A percentile compares a stretch with the other conserved stretches of the same genome.
These are phyloP conservation scores for Pichia nanzhaoensis DNA, from an alignment of 805 yeast species.

Conservation along the genomic window DNA sequence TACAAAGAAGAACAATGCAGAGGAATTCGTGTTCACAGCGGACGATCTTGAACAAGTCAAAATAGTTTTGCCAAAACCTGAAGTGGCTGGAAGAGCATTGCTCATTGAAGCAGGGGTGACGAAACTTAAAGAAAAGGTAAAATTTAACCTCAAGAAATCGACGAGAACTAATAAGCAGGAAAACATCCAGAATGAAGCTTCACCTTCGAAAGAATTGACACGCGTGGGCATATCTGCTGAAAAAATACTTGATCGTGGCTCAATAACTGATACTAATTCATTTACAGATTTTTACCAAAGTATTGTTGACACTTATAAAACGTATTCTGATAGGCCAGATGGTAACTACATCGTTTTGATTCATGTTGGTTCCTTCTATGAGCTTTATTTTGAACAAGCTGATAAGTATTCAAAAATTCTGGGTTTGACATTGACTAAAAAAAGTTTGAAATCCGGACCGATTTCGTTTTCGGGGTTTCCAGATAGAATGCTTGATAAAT, in stretches of 20 bases:
- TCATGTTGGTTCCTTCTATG: slow-evolving; percentile 85
- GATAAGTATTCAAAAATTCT: slow-evolving; percentile 60
- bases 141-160: neutral
- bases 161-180: too few relatives aligned
- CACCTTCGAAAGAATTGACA: neutral
- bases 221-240: neutral
- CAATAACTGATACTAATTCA: slow-evolving; percentile 10
- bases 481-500: slow-evolving; percentile 57
- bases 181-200: neutral
- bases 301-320: slow-evolving; percentile 24
- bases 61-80: neutral
- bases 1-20: neutral
- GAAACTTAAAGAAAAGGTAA: neutral
- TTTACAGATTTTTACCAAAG: slow-evolving; percentile 27
- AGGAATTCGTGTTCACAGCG: neutral
- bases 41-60: neutral
- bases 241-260: slow-evolving; percentile 6
- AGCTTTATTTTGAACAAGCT: slow-evolving; percentile 86
- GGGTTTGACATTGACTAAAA: slow-evolving; percentile 63
- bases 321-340: slow-evolving; percentile 19
- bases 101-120: neutral
- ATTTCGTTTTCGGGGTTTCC: slow-evolving; percentile 95
- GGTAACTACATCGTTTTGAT: slow-evolving; percentile 50
- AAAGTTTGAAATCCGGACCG: slow-evolving; percentile 37
- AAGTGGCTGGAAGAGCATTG: neutral